phyloP scores from a whole-genome alignment of 2,329 filamentous ascomycete genomes.

The Venturiaceae sp. region DNA sequence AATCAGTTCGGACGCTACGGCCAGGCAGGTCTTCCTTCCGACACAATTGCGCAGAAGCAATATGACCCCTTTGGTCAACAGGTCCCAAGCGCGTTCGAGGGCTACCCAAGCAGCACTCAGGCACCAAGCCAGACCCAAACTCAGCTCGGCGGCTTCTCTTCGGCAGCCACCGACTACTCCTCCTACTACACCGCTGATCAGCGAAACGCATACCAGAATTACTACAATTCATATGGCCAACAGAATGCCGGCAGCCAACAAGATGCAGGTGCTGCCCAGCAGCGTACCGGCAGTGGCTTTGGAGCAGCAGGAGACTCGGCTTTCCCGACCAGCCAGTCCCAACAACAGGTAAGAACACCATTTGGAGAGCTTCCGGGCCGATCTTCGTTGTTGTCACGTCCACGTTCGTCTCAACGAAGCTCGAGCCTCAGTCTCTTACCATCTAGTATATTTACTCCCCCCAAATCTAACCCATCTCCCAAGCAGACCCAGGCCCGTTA shows the following conservation, averaged over 20 bases:
- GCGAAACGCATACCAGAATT: slow-evolving; percentile 64
- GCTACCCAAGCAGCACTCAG: slow-evolving; percentile 37
- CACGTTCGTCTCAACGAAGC: not conserved
- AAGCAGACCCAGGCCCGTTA: slow-evolving; percentile 54
- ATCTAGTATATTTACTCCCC: not conserved
- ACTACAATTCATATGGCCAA: slow-evolving; percentile 49
- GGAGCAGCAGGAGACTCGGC: slow-evolving; percentile 50
- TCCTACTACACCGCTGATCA: slow-evolving; percentile 77
- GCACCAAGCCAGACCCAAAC: slow-evolving; percentile 48
- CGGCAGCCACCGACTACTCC: slow-evolving; percentile 69
- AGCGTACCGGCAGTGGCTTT: slow-evolving; percentile 72
- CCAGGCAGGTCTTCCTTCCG: slow-evolving; percentile 43
- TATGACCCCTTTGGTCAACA: slow-evolving; percentile 83
- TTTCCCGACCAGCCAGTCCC: slow-evolving; percentile 53
- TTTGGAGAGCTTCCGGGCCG: not conserved
- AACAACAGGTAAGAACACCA: slow-evolving; percentile 33
- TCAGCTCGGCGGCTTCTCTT: slow-evolving; percentile 58
- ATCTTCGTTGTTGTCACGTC: not conserved
- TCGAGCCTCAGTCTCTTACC: not conserved
- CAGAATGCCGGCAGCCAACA: slow-evolving; percentile 54
- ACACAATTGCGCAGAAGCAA: slow-evolving; percentile 62
- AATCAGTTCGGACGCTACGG: slow-evolving; percentile 64
- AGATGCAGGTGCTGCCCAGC: slow-evolving; percentile 61
- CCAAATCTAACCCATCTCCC: slow-evolving; percentile 1
- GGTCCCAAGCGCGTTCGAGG: slow-evolving; percentile 36